phyloP scores from a whole-genome alignment of 2,329 filamentous ascomycete species.

The Penicillium olsonii region DNA sequence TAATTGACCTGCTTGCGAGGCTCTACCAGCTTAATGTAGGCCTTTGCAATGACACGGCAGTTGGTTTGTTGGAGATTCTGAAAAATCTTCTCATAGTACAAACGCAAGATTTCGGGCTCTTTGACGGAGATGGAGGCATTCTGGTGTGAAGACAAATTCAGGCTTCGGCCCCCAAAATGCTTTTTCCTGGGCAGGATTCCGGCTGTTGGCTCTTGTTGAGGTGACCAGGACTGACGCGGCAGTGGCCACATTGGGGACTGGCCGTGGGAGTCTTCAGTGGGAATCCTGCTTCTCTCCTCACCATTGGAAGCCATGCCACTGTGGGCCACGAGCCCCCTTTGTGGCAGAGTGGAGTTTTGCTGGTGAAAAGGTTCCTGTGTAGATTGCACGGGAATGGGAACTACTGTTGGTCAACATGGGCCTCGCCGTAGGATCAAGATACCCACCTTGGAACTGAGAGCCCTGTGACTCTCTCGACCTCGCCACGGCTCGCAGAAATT shows the following conservation, averaged over 20 bases:
- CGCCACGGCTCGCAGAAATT: conserved; percentile 33
- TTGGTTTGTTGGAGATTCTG: conserved; percentile 39
- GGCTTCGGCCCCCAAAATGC: conserved; percentile 11
- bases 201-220: conserved; percentile 3
- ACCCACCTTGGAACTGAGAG: conserved; percentile 23
- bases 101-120: conserved; percentile 26
- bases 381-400: conserved; percentile 6
- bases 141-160: conserved; percentile 26
- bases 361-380: conserved; percentile 4
- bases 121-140: conserved; percentile 26
- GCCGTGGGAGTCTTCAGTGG: not conserved
- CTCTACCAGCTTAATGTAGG: conserved; percentile 39
- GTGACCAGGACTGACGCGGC: conserved; percentile 9
- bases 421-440: not conserved
- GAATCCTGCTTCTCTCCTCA: conserved; percentile 4
- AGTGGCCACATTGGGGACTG: conserved; percentile 16
- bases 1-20: conserved; percentile 40
- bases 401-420: not conserved
- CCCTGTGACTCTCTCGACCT: conserved; percentile 23
- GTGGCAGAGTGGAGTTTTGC: conserved; percentile 4
- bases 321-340: conserved; percentile 2
- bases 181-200: conserved; percentile 3
- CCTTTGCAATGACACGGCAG: conserved; percentile 37
- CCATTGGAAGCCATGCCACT: not conserved
- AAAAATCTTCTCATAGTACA: conserved; percentile 37